A percentile compares a stretch with the other conserved stretches of the same genome.
phyloP scores from a whole-genome alignment of 2,329 filamentous ascomycete genomes.

The Phoma sp. region DNA sequence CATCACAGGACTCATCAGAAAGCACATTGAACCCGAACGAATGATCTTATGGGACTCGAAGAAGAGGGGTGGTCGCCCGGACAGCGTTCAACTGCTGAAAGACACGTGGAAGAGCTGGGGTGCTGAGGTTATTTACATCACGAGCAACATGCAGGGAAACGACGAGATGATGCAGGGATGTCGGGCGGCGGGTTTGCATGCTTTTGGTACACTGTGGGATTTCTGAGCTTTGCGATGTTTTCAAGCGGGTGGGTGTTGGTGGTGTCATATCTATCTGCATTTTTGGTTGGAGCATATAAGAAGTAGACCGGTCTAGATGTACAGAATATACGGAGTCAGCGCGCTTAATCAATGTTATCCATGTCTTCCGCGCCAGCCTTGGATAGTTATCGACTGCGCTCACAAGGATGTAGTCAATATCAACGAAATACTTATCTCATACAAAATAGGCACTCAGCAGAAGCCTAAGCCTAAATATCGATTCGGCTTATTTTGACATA shows the following conservation, averaged over 20 bases:
- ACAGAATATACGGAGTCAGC: neutral
- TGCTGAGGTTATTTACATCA: slow-evolving; percentile 47
- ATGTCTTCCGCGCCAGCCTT: too few relatives aligned
- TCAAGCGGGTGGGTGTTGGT: neutral
- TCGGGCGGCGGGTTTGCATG: slow-evolving; percentile 37
- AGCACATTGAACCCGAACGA: slow-evolving; percentile 43
- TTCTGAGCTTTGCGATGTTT: slow-evolving; percentile 22
- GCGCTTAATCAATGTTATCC: neutral
- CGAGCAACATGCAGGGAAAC: slow-evolving; percentile 44
- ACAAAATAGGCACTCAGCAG: too few relatives aligned
- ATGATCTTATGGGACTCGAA: slow-evolving; percentile 49
- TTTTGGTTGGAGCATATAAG: neutral
- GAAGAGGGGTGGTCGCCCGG: slow-evolving; percentile 41
- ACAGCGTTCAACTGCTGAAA: slow-evolving; percentile 41
- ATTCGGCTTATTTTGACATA: neutral
- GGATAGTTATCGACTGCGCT: too few relatives aligned
- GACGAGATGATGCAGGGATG: slow-evolving; percentile 49
- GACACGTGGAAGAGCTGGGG: slow-evolving; percentile 43
- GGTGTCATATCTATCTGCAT: neutral
- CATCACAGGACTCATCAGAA: slow-evolving; percentile 39
- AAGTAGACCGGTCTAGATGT: slow-evolving; percentile 7
- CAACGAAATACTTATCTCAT: slow-evolving; percentile 37
- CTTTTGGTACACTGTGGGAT: slow-evolving; percentile 46
- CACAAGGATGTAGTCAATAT: slow-evolving; percentile 41
- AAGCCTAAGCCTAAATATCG: neutral